Evolutionary conservation across 257 asterid genomes (phyloP).

Genomic region (Ajuga chamaepitys): DNA sequence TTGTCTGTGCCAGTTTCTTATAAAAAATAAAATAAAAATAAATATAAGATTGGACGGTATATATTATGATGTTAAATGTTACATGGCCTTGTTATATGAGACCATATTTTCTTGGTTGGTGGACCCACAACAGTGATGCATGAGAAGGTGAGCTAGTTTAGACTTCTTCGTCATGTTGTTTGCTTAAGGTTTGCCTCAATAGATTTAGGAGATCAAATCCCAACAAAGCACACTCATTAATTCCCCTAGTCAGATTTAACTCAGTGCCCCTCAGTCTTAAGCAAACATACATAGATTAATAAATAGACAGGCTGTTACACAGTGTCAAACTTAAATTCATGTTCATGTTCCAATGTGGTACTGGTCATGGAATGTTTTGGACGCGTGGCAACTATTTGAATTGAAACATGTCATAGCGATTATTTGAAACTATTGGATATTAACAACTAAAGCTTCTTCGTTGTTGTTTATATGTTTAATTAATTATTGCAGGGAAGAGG

Average conservation of each 20-base stretch:
- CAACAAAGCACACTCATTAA: no score
- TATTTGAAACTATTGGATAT: neutral
- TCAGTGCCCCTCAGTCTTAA: no score
- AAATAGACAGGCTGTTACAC: no score
- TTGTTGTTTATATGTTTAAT: conserved; percentile 4
- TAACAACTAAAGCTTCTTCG: neutral
- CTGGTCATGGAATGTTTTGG: neutral
- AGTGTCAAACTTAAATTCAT: neutral
- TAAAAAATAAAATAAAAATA: no score
- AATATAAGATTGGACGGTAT: no score
- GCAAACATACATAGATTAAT: no score
- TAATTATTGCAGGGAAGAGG: conserved; percentile 79
- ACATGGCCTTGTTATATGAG: neutral
- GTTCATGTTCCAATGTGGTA: neutral
- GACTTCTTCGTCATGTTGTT: neutral
- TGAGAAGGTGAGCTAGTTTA: neutral
- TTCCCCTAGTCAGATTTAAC: no score
- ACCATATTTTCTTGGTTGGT: neutral
- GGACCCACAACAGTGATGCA: neutral
- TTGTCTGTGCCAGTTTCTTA: neutral
- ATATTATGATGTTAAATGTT: neutral
- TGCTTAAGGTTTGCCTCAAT: no score
- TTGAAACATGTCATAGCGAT: no score
- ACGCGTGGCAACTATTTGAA: no score
- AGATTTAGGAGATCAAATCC: no score